These are phyloP conservation scores for Trichoderma orchidacearum DNA, from an alignment of 495 filamentous ascomycete genomes.

Conservation along the genomic window DNA sequence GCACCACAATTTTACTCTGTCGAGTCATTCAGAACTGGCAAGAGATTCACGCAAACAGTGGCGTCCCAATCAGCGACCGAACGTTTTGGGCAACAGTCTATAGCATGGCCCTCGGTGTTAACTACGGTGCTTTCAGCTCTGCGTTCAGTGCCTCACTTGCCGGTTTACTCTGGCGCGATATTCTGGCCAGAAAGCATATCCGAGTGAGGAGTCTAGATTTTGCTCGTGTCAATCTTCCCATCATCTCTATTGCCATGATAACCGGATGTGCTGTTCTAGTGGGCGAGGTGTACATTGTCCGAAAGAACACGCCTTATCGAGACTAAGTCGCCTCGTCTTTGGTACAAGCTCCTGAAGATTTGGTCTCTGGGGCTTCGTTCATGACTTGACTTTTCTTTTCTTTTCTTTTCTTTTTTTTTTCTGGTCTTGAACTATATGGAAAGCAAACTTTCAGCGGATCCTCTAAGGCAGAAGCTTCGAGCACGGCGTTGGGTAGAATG, in stretches of 20 bases:
- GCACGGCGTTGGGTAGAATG: too few species aligned
- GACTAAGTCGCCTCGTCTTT: too few species aligned
- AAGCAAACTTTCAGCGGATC: too few species aligned
- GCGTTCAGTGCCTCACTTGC: slow-evolving; percentile 54
- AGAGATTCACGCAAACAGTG: slow-evolving; percentile 32
- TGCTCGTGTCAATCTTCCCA: slow-evolving; percentile 48
- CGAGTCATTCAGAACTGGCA: slow-evolving; percentile 52
- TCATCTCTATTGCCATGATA: slow-evolving; percentile 52
- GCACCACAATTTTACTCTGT: slow-evolving; percentile 52
- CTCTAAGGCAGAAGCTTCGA: too few species aligned
- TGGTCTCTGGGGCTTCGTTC: too few species aligned
- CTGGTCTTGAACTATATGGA: too few species aligned
- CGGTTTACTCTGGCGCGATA: slow-evolving; percentile 53
- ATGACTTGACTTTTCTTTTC: background rate
- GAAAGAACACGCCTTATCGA: background rate
- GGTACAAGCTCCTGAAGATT: too few species aligned
- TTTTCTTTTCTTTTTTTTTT: too few species aligned
- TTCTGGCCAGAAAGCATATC: slow-evolving; percentile 49
- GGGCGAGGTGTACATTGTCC: slow-evolving; percentile 42
- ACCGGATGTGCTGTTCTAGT: slow-evolving; percentile 44
- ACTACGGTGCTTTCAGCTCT: slow-evolving; percentile 55
- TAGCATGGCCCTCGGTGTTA: slow-evolving; percentile 53
- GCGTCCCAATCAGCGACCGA: slow-evolving; percentile 32
- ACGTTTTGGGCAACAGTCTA: slow-evolving; percentile 57
- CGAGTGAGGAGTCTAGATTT: slow-evolving; percentile 43